phyloP scores from a whole-genome alignment of 495 filamentous ascomycete genomes.

The Neurospora sp. region DNA sequence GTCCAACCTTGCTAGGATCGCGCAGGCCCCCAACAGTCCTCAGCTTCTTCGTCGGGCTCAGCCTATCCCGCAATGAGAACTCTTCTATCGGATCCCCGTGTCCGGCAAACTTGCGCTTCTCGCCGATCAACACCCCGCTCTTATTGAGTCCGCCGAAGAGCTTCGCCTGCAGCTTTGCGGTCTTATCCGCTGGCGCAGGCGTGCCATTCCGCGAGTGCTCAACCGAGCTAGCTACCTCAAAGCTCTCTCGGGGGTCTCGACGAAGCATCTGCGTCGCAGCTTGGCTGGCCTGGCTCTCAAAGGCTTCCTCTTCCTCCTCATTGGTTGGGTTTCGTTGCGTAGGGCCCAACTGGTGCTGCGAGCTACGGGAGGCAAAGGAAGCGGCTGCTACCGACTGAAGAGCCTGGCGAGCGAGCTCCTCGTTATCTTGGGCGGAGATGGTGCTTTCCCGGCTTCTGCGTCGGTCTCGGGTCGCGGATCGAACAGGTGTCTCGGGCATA shows the following conservation, averaged over 20 bases:
- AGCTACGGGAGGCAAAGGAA: conserved; percentile 30
- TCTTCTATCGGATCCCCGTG: conserved; percentile 21
- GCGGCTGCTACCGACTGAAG: conserved; percentile 46
- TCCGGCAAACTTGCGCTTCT: conserved; percentile 51
- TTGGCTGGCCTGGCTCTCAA: conserved; percentile 42
- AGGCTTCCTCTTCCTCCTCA: conserved; percentile 29
- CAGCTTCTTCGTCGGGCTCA: conserved; percentile 49
- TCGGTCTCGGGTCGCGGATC: conserved; percentile 13
- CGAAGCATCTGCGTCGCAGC: conserved; percentile 47
- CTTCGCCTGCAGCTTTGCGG: conserved; percentile 50
- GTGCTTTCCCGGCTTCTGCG: conserved; percentile 76
- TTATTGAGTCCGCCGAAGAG: conserved; percentile 60
- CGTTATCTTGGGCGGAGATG: conserved; percentile 72
- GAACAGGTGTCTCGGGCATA: conserved; percentile 18
- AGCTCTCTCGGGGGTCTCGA: conserved; percentile 40
- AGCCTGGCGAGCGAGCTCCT: conserved; percentile 46
- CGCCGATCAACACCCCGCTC: conserved; percentile 24
- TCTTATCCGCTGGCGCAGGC: conserved; percentile 32
- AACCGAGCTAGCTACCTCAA: conserved; percentile 35
- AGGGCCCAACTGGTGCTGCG: conserved; percentile 13
- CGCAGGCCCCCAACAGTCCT: conserved; percentile 33
- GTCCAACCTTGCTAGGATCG: conserved; percentile 39
- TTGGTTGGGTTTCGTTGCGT: conserved; percentile 6
- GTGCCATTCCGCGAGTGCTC: conserved; percentile 32
- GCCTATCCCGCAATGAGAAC: conserved; percentile 14